Evolutionary conservation across 2,329 filamentous ascomycete species (phyloP).

Genomic region (Aspergillus fijiensis): DNA sequence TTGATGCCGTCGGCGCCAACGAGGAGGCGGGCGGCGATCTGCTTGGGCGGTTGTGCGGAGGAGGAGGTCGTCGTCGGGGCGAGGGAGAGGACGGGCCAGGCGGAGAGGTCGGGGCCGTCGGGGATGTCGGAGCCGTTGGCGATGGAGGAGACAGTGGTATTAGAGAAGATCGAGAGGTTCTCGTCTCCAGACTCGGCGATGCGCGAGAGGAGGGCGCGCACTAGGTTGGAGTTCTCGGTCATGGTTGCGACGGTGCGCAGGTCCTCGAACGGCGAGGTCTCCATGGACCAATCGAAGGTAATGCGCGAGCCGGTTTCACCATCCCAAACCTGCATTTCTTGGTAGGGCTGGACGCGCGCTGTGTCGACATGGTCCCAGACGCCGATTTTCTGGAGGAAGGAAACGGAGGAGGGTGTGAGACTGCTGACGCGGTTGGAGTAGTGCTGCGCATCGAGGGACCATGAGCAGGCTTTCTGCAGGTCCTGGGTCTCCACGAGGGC

Average conservation of each 20-base stretch:
- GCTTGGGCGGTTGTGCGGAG: constrained; percentile 39
- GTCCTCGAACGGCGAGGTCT: constrained; percentile 48
- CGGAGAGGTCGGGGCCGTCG: constrained; percentile 71
- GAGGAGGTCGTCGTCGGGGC: constrained; percentile 54
- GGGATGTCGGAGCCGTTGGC: constrained; percentile 66
- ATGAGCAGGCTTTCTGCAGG: constrained; percentile 66
- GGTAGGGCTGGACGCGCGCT: constrained; percentile 77
- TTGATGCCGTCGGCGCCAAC: constrained; percentile 94
- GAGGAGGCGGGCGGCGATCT: constrained; percentile 76
- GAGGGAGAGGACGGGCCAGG: constrained; percentile 83
- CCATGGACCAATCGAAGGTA: constrained; percentile 74
- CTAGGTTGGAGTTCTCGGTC: constrained; percentile 91
- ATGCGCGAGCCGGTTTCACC: constrained; percentile 84
- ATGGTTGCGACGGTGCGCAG: constrained; percentile 81
- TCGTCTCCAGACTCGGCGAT: constrained; percentile 64
- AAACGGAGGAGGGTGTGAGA: constrained; percentile 82
- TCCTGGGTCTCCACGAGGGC: constrained; percentile 91
- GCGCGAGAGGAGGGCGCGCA: constrained; percentile 70
- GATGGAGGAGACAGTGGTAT: constrained; percentile 77
- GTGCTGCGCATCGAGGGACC: constrained; percentile 63
- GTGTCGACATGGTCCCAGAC: constrained; percentile 77
- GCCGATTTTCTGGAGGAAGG: constrained; percentile 77
- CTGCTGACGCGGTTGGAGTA: constrained; percentile 97
- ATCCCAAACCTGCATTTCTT: constrained; percentile 99
- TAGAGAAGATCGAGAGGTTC: constrained; percentile 68